These are phyloP conservation scores for Coemansia sp. DNA, from an alignment of 192 early-diverging fungal genomes.

Conservation along the genomic window DNA sequence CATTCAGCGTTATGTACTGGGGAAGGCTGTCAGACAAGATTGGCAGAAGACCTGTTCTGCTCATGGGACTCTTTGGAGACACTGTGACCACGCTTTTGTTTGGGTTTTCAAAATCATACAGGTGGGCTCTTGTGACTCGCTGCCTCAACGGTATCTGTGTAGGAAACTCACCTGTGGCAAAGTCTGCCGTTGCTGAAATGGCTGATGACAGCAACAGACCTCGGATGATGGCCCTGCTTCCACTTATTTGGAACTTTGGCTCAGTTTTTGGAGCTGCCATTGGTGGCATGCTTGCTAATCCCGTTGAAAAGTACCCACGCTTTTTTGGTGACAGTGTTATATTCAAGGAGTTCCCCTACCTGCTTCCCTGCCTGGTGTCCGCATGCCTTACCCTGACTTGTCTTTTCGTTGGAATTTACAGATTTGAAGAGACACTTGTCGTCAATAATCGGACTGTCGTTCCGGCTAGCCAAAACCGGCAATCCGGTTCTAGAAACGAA, in stretches of 20 bases:
- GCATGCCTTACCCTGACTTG: conserved; percentile 65
- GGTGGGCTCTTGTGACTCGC: conserved; percentile 64
- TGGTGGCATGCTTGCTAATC: conserved; percentile 82
- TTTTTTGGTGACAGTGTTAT: conserved; percentile 62
- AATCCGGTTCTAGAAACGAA: background rate
- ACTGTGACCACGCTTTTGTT: conserved; percentile 69
- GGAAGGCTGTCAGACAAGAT: background rate
- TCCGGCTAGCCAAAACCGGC: background rate
- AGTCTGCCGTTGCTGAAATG: conserved; percentile 83
- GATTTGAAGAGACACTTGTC: conserved; percentile 64
- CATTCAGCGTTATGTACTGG: background rate
- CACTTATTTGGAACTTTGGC: conserved; percentile 71
- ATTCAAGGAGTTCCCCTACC: conserved; percentile 73
- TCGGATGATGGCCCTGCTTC: conserved; percentile 75
- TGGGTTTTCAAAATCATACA: conserved; percentile 64
- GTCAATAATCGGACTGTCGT: background rate
- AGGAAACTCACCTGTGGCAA: conserved; percentile 78
- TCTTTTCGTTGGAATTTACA: conserved; percentile 64
- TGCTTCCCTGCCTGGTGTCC: conserved; percentile 79
- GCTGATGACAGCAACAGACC: conserved; percentile 79
- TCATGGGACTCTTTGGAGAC: conserved; percentile 80
- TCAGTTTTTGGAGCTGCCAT: conserved; percentile 66
- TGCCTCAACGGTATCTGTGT: conserved; percentile 71
- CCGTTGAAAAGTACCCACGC: conserved; percentile 66
- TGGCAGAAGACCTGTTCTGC: conserved; percentile 78